A percentile compares a stretch with the other conserved stretches of the same genome.
Evolutionary conservation across 495 filamentous ascomycete species (phyloP).

Genomic region (Lasiosphaeriaceae sp.): DNA sequence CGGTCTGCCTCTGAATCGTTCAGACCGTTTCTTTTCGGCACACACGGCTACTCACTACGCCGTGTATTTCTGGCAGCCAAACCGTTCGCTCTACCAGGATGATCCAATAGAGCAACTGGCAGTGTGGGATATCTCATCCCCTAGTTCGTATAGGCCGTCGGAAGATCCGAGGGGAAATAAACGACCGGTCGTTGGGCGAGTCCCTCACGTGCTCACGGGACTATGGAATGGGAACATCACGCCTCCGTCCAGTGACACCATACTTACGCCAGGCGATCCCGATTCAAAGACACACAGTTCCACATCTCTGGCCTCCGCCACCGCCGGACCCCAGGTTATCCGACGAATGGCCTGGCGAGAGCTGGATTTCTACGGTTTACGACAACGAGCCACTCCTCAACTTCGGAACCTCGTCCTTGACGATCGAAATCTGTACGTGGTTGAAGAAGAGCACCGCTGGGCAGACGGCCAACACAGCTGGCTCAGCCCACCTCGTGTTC

Average conservation of each 20-base stretch:
- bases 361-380: constrained; percentile 54
- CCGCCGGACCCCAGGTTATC: constrained; percentile 48
- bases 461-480: constrained; percentile 41
- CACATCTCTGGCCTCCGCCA: constrained; percentile 12
- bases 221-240: background rate
- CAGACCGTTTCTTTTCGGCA: constrained; percentile 61
- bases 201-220: background rate
- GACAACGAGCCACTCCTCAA: constrained; percentile 52
- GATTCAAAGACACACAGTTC: background rate
- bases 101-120: constrained; percentile 58
- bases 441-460: constrained; percentile 50
- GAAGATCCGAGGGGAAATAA: constrained; percentile 46
- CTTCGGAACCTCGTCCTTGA: constrained; percentile 55
- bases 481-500: constrained; percentile 37
- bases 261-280: background rate
- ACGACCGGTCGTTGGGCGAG: constrained; percentile 24
- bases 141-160: constrained; percentile 53
- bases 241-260: background rate
- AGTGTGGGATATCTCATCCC: constrained; percentile 64
- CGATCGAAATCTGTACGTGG: constrained; percentile 41
- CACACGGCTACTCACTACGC: constrained; percentile 62
- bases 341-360: constrained; percentile 52
- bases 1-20: constrained; percentile 55
- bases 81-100: constrained; percentile 56
- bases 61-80: constrained; percentile 64